These are phyloP conservation scores for Citrullus colocynthis DNA, from an alignment of 306 rosid genomes.

Conservation along the genomic window DNA sequence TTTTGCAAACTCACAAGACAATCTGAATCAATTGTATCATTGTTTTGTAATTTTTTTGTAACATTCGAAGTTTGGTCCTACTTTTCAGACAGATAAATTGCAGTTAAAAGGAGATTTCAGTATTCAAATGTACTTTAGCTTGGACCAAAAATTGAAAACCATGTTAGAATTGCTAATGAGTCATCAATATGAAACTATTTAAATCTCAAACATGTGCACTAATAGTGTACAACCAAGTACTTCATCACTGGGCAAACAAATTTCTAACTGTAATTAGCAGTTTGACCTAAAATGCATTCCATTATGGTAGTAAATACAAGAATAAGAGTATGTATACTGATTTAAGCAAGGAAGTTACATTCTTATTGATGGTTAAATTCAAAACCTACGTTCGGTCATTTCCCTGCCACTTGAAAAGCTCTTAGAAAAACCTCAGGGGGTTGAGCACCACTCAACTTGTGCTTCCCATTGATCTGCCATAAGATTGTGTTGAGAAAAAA, in stretches of 20 bases:
- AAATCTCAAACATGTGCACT: not conserved
- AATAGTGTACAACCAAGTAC: not conserved
- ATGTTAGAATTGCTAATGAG: not conserved
- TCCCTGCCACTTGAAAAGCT: conserved; percentile 47
- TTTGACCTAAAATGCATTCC: not conserved
- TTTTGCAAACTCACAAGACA: not conserved
- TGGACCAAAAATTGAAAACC: not conserved
- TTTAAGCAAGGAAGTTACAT: not conserved
- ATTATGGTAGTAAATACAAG: conserved; percentile 4
- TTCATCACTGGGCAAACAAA: not conserved
- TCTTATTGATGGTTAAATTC: not conserved
- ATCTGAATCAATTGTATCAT: not conserved
- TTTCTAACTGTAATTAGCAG: not conserved
- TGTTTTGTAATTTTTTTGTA: not conserved
- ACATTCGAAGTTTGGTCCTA: not conserved
- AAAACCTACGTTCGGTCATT: conserved; percentile 12
- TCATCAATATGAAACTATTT: not conserved
- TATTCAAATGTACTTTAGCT: not conserved
- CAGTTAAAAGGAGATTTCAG: not conserved
- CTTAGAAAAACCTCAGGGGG: conserved; percentile 63
- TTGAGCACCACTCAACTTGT: conserved; percentile 55
- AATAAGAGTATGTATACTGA: not conserved
- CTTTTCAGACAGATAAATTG: not conserved
- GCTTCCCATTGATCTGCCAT: conserved; percentile 66
- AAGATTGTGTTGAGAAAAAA: not conserved